Evolutionary conservation across 2,329 filamentous ascomycete genomes (phyloP).

Genomic region (Aspergillus awamori): DNA sequence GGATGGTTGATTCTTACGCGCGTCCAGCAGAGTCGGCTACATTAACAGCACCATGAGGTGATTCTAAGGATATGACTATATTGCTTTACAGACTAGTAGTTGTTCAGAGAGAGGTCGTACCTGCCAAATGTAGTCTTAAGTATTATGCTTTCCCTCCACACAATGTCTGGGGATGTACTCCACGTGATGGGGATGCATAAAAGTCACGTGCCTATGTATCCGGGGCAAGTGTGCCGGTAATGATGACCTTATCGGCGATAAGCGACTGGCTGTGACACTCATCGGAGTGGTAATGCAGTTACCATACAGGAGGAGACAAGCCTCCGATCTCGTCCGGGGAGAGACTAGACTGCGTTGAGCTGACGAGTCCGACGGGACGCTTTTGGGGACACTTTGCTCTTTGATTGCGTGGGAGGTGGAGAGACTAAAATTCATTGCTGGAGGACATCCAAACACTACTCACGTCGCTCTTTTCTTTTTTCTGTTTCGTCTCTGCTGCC

Average conservation of each 20-base stretch:
- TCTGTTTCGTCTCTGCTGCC: not conserved
- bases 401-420: slow-evolving; percentile 2
- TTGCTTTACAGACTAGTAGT: not conserved
- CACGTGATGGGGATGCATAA: not conserved
- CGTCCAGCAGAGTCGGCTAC: not conserved
- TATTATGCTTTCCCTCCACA: not conserved
- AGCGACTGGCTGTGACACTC: slow-evolving; percentile 3
- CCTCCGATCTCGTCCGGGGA: no score
- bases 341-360: not conserved
- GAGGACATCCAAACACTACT: no score
- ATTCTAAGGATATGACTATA: not conserved
- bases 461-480: not conserved
- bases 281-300: not conserved
- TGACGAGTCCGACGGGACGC: slow-evolving; percentile 11
- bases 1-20: not conserved
- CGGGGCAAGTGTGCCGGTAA: not conserved
- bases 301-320: not conserved
- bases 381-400: slow-evolving; percentile 16
- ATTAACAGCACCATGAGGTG: no score
- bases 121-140: no score
- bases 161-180: not conserved
- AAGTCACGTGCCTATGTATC: not conserved
- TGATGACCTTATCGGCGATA: slow-evolving; percentile 8
- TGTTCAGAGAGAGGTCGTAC: no score
- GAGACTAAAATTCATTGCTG: not conserved